A percentile compares a stretch with the other conserved stretches of the same genome.
phyloP scores from a whole-genome alignment of 2,329 filamentous ascomycete species.

The Penicillium sp. region DNA sequence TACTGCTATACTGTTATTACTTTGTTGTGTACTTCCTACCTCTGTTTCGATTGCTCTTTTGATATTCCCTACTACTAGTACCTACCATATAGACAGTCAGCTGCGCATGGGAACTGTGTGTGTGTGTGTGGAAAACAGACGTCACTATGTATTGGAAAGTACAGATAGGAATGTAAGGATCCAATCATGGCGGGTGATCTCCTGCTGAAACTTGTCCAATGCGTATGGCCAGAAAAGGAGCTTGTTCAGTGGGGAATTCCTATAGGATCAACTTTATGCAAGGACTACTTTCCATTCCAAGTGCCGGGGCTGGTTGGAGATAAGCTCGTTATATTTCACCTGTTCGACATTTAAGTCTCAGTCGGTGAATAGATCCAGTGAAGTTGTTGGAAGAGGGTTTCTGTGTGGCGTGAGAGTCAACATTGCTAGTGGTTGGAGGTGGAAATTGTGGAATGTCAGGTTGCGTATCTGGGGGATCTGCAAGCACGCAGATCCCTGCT shows the following conservation, averaged over 20 bases:
- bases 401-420: not conserved
- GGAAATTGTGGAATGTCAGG: not conserved
- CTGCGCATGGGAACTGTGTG: no score
- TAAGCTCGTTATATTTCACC: not conserved
- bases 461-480: not conserved
- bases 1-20: no score
- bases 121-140: no score
- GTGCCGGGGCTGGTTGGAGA: not conserved
- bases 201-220: no score
- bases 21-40: no score
- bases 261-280: constrained; percentile 18
- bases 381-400: not conserved
- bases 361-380: no score
- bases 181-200: constrained; percentile 1
- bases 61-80: no score
- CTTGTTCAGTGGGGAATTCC: constrained; percentile 11
- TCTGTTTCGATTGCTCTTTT: no score
- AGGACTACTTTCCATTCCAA: constrained; percentile 7
- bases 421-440: not conserved
- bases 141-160: not conserved
- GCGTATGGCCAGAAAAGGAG: no score
- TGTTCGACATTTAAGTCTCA: no score
- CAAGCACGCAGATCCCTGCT: constrained; percentile 3
- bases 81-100: no score
- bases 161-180: not conserved